Evolutionary conservation across 768 basidiomycete genomes (phyloP), one percentile per base, ranked within the genome.

Genomic region (Amanita thiersii): DNA sequence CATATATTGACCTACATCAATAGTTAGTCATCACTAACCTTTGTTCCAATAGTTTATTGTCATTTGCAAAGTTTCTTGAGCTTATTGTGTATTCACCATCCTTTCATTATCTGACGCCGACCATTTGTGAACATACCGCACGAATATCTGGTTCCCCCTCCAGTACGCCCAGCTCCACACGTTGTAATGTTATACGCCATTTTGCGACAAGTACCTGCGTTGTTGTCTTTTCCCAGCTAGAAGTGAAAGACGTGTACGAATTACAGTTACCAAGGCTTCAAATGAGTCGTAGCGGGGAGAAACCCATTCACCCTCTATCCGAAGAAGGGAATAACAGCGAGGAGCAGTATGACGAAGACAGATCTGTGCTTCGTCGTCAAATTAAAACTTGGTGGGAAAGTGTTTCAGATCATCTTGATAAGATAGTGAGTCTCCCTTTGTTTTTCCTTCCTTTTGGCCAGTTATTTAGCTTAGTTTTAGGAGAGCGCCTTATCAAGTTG

Each of bases 321-420:
- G 20, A 42, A 4, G 31, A 36, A 18, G 23, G 36, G 26, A 28
- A 23, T 21, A 8, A 21, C 5, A 35, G 46, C 21, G 46, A 39
- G 6, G 47, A 37, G 9, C 57, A 58, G 5, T 52, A 46, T 9
- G 64, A 61, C 23, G 63, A 64, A 15, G 72, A 72, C 46, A 77
- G 70, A 55, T 65, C 65, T 28, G 49, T 57, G 2, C 56, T 85
- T n/a, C 56, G 78, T 44, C 58, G 64, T 41, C 78, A 86, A 54
- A 83, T 86, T 45, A 69, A 64, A 53, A 51, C 47, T 23, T 85
- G 80, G 78, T 86, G 81, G 81, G 73, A 77, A 49, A 69, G 70
- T 12, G 58, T 85, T 5, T 64, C 73, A 0, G 74, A 76, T 40
- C 70, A 77, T 52, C 61, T 86, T 47, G 77, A 80, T 48, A 64